These are phyloP conservation scores for Lentinula boryana DNA, from an alignment of 768 basidiomycete genomes.

Conservation along the genomic window DNA sequence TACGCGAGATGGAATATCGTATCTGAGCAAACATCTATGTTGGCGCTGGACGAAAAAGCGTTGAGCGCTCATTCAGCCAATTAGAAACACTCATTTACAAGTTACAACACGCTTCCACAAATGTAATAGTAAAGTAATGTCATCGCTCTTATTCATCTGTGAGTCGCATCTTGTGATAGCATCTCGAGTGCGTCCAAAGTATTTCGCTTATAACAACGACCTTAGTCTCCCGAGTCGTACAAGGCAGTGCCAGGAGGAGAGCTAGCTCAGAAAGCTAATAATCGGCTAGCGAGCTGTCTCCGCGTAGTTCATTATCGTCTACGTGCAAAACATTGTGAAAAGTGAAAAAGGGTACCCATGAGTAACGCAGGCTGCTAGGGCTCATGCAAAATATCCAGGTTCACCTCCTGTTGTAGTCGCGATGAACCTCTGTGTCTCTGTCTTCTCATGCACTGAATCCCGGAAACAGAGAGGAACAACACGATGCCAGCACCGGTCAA, in stretches of 20 bases:
- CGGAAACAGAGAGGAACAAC: background rate
- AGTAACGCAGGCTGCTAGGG: background rate
- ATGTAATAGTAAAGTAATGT: too few relatives aligned
- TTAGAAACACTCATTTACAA: background rate
- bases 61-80: background rate
- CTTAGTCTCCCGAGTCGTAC: too few relatives aligned
- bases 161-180: too few relatives aligned
- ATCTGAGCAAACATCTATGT: background rate
- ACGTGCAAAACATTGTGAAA: too few relatives aligned
- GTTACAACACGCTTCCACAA: too few relatives aligned
- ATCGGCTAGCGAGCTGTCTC: too few relatives aligned
- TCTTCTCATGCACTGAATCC: background rate
- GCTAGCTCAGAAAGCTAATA: too few relatives aligned
- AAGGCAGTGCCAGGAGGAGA: too few relatives aligned
- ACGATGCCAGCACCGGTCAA: background rate
- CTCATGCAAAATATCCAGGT: background rate
- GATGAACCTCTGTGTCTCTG: background rate
- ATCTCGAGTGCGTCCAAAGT: too few relatives aligned
- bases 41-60: background rate
- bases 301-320: too few relatives aligned
- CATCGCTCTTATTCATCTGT: too few relatives aligned
- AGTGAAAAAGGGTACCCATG: background rate
- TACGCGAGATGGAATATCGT: background rate
- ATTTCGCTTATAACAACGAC: too few relatives aligned
- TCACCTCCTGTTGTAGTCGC: background rate